phyloP scores from a whole-genome alignment of 1,284 basidiomycete genomes.

The Ceratobasidium theobromae region DNA sequence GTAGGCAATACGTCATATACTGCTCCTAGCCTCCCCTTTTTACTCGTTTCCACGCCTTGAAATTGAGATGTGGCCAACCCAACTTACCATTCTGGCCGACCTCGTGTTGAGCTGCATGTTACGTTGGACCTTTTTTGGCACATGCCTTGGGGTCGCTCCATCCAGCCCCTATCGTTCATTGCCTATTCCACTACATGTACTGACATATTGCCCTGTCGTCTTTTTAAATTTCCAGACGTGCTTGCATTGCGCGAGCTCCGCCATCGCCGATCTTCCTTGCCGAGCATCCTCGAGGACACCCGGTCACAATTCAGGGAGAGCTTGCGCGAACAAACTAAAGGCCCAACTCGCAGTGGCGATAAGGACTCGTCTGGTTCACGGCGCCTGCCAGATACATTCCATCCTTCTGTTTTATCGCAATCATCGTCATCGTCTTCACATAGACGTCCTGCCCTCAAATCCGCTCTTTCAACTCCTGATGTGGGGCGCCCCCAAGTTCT shows the following conservation, averaged over 20 bases:
- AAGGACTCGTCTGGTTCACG: neutral
- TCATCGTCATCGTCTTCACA: conserved; percentile 14
- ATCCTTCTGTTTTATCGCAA: conserved; percentile 2
- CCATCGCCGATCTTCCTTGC: conserved; percentile 21
- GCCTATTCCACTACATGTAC: neutral
- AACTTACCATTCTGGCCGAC: neutral
- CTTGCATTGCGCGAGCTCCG: conserved; percentile 12
- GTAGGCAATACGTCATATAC: neutral
- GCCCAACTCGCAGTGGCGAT: neutral
- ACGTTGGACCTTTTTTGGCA: neutral
- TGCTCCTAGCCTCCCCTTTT: neutral
- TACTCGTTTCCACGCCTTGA: conserved; percentile 1
- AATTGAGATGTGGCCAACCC: conserved; percentile 4
- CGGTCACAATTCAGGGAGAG: conserved; percentile 11
- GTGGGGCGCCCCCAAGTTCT: conserved; percentile 7
- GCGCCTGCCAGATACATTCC: neutral
- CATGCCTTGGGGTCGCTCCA: conserved; percentile 14
- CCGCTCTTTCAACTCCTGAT: conserved; percentile 4
- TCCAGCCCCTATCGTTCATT: conserved; percentile 16
- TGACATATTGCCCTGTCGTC: too few relatives aligned
- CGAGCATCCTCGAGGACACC: conserved; percentile 13
- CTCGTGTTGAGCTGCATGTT: conserved; percentile 18
- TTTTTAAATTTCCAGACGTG: conserved; percentile 9
- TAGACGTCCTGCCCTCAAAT: conserved; percentile 10
- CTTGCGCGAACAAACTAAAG: conserved; percentile 5